A percentile compares a stretch with the other conserved stretches of the same genome.
Evolutionary conservation across 1,284 basidiomycete genomes (phyloP).

Genomic region (Schizophyllum commune): DNA sequence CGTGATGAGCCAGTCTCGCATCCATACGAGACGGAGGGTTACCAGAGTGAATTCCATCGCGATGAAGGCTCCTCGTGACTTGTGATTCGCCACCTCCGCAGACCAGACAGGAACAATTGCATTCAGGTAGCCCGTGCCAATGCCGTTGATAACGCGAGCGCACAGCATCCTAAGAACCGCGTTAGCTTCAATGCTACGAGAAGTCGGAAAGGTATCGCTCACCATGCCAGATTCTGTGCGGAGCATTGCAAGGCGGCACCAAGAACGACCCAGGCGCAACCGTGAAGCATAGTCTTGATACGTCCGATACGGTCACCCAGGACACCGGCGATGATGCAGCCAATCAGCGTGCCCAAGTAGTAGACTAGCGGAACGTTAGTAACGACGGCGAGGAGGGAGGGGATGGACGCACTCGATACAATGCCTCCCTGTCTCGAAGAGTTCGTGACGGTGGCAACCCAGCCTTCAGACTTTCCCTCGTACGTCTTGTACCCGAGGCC

Average conservation of each 20-base stretch:
- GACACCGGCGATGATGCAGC: slow-evolving; percentile 39
- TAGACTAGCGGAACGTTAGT: slow-evolving; percentile 22
- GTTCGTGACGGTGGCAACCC: slow-evolving; percentile 40
- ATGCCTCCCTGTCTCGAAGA: slow-evolving; percentile 45
- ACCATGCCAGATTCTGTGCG: slow-evolving; percentile 41
- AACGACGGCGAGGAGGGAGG: not conserved
- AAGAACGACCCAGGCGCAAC: slow-evolving; percentile 35
- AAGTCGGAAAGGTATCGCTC: slow-evolving; percentile 3
- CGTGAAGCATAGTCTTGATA: slow-evolving; percentile 35
- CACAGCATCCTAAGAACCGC: slow-evolving; percentile 34
- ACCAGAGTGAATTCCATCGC: slow-evolving; percentile 25
- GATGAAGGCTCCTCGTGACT: slow-evolving; percentile 23
- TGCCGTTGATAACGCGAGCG: slow-evolving; percentile 43
- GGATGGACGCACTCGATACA: slow-evolving; percentile 28
- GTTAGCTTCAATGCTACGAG: not conserved
- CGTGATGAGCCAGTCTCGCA: not conserved
- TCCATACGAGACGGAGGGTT: not conserved
- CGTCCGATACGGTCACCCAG: slow-evolving; percentile 31
- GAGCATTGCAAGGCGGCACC: slow-evolving; percentile 45
- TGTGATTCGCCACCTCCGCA: slow-evolving; percentile 30
- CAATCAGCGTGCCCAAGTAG: slow-evolving; percentile 41
- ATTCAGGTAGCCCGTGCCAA: slow-evolving; percentile 44
- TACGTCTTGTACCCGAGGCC: slow-evolving; percentile 33
- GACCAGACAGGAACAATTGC: slow-evolving; percentile 47
- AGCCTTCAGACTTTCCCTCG: slow-evolving; percentile 35